Conservation (phyloP, 106 monocot species). For the Allium fistulosum region DNA sequence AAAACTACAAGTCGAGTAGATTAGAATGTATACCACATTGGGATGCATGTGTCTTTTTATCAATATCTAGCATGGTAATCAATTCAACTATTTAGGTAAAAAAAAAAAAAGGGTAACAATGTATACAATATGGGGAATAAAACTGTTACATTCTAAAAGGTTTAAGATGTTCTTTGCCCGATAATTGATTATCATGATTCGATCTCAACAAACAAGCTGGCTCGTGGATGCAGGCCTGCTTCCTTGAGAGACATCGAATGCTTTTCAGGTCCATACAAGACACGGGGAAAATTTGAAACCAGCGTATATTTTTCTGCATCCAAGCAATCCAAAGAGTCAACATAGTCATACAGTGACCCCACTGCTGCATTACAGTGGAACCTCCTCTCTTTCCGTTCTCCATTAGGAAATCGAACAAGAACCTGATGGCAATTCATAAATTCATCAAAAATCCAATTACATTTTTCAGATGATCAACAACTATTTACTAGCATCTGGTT, state of each 20-base stretch:
- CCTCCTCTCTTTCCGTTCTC: slow-evolving; percentile 84
- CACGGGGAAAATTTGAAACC: slow-evolving; percentile 71
- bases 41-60: no score
- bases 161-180: no score
- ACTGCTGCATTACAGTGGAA: slow-evolving; percentile 46
- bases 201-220: slow-evolving; percentile 39
- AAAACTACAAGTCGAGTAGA: no score
- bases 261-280: slow-evolving; percentile 65
- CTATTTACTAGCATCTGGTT: no score
- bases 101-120: no score
- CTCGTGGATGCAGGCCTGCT: slow-evolving; percentile 48
- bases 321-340: slow-evolving; percentile 73
- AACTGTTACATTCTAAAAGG: no score
- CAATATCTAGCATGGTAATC: no score
- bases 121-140: no score
- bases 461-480: no score
- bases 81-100: no score
- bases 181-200: slow-evolving; percentile 11
- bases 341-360: slow-evolving; percentile 61
- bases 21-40: no score
- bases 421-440: slow-evolving; percentile 20
- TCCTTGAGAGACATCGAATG: slow-evolving; percentile 49
- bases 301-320: slow-evolving; percentile 58
- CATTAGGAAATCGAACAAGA: slow-evolving; percentile 66
- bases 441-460: no score